phyloP scores from a whole-genome alignment of 176 grass and related monocot species.

The Oryza rufipogon region DNA sequence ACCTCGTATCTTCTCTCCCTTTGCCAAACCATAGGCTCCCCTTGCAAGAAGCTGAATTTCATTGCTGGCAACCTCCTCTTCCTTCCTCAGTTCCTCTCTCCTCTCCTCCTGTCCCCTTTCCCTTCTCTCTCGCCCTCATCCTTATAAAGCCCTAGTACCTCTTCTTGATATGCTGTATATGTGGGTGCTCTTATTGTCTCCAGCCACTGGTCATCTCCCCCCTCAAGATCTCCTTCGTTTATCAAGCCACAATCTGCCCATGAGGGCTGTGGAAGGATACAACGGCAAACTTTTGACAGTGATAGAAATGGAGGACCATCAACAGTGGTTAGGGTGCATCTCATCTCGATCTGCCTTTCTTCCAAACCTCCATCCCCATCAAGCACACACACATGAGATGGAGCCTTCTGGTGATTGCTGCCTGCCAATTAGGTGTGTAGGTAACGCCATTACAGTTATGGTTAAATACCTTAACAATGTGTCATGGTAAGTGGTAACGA shows the following conservation, averaged over 20 bases:
- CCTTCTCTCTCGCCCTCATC: too few species aligned
- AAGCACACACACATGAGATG: not conserved
- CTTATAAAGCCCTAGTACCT: not conserved
- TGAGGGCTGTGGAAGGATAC: not conserved
- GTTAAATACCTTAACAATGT: not conserved
- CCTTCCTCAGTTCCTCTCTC: not conserved
- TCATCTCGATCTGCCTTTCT: not conserved
- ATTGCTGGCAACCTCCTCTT: not conserved
- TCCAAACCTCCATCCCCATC: too few species aligned
- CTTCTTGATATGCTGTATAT: not conserved
- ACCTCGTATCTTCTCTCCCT: not conserved
- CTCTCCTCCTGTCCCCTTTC: not conserved
- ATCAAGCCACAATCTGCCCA: not conserved
- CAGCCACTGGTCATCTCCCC: not conserved
- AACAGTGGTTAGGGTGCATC: not conserved
- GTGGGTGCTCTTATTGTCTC: not conserved
- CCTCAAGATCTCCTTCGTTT: not conserved
- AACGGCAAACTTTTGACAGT: not conserved
- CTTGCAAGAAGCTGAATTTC: not conserved
- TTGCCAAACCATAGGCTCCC: not conserved
- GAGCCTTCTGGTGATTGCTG: not conserved
- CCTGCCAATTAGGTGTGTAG: not conserved
- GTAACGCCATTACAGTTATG: not conserved
- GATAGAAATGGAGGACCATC: not conserved
- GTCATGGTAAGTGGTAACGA: not conserved